phyloP scores from a whole-genome alignment of 768 basidiomycete genomes.

The Rhodocollybia butyracea region DNA sequence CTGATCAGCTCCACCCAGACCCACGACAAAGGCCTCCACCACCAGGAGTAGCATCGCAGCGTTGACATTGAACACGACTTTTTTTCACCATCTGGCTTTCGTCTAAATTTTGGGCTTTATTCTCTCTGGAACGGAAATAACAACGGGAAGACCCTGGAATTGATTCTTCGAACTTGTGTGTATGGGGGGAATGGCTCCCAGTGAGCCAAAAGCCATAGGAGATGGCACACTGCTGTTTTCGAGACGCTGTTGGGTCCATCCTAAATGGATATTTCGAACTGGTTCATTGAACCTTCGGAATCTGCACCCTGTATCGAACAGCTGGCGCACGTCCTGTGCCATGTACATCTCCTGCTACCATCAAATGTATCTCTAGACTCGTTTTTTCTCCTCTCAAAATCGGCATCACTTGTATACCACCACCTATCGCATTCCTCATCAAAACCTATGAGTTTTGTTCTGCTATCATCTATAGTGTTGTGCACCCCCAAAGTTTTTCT shows the following conservation, averaged over 20 bases:
- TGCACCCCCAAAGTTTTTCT: background rate
- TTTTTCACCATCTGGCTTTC: background rate
- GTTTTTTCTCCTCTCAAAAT: background rate
- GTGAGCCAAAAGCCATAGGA: background rate
- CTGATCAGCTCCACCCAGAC: slow-evolving; percentile 33
- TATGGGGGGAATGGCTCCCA: background rate
- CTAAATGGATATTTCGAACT: background rate
- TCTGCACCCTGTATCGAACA: background rate
- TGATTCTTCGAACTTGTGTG: background rate
- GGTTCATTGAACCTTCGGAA: background rate
- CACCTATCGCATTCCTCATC: background rate
- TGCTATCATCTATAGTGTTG: slow-evolving; percentile 1
- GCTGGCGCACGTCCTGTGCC: background rate
- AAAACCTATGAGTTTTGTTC: background rate
- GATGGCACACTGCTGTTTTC: background rate
- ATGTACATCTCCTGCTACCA: background rate
- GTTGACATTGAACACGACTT: background rate
- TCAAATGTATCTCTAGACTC: slow-evolving; percentile 1
- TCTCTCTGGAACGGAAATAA: background rate
- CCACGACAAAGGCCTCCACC: background rate
- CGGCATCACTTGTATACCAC: slow-evolving; percentile 1
- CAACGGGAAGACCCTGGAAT: background rate
- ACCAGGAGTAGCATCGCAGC: background rate
- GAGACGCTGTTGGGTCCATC: background rate
- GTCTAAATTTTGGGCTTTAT: background rate